Evolutionary conservation across 2,329 filamentous ascomycete species (phyloP).

Genomic region (Elsinoe necatrix): DNA sequence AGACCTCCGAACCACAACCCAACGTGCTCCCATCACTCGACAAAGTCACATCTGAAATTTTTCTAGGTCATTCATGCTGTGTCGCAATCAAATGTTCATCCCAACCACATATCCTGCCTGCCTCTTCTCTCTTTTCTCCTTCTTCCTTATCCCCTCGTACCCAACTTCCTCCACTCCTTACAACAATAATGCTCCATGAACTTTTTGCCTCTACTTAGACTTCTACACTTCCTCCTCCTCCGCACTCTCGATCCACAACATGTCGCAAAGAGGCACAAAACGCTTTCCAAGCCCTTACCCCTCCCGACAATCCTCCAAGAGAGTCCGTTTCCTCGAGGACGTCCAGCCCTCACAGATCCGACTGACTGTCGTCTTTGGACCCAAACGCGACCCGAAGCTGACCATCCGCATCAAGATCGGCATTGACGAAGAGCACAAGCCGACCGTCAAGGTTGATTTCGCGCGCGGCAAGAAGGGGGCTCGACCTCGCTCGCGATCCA

Average conservation of each 20-base stretch:
- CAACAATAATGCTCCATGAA: constrained; percentile 5
- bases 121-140: not conserved
- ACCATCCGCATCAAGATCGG: constrained; percentile 17
- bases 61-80: not conserved
- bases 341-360: constrained; percentile 15
- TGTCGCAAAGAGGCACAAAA: constrained; percentile 8
- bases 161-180: not conserved
- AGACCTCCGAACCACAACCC: not conserved
- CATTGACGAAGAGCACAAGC: constrained; percentile 11
- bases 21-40: not conserved
- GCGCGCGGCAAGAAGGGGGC: constrained; percentile 11
- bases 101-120: not conserved
- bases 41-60: not conserved
- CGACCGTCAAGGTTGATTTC: constrained; percentile 12
- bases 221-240: not conserved
- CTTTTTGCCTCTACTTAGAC: constrained; percentile 1
- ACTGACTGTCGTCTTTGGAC: constrained; percentile 17
- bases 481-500: not conserved
- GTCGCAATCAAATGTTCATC: not conserved
- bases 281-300: constrained; percentile 11
- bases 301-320: constrained; percentile 11
- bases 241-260: constrained; percentile 1
- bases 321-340: constrained; percentile 17
- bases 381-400: constrained; percentile 13
- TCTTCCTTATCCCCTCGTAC: not conserved